These are phyloP conservation scores for Neoboletus magnificus DNA, from an alignment of 768 basidiomycete species.

Conservation along the genomic window DNA sequence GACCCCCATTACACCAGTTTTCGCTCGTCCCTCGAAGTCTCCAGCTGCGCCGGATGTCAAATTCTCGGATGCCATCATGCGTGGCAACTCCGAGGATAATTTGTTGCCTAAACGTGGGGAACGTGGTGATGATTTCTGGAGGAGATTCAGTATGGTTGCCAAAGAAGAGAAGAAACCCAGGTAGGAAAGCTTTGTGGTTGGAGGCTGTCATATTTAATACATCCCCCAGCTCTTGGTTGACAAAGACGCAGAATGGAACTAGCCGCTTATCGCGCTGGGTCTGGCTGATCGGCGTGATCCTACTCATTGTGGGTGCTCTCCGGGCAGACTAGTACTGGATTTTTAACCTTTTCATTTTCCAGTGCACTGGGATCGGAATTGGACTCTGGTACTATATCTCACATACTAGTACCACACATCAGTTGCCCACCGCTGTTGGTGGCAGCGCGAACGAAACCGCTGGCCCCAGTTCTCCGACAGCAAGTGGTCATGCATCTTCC, in stretches of 20 bases:
- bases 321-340: not conserved
- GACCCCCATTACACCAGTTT: conserved; percentile 76
- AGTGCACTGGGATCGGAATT: conserved; percentile 54
- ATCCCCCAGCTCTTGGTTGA: conserved; percentile 57
- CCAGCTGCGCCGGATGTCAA: conserved; percentile 41
- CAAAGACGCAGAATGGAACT: conserved; percentile 53
- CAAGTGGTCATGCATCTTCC: conserved; percentile 15
- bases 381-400: conserved; percentile 59
- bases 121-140: conserved; percentile 83
- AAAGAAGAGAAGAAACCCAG: conserved; percentile 61
- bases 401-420: conserved; percentile 46
- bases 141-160: conserved; percentile 80
- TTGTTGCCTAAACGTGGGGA: conserved; percentile 66
- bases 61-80: conserved; percentile 57
- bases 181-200: conserved; percentile 20
- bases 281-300: conserved; percentile 60
- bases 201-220: not conserved
- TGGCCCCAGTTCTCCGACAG: conserved; percentile 15
- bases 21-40: conserved; percentile 56
- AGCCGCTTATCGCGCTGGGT: conserved; percentile 63
- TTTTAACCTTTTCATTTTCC: not conserved
- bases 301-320: conserved; percentile 47
- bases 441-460: conserved; percentile 51
- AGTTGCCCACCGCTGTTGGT: conserved; percentile 59
- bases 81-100: conserved; percentile 65